Evolutionary conservation across 352 stramenopile genomes (phyloP).

Genomic region (Albugo laibachii): DNA sequence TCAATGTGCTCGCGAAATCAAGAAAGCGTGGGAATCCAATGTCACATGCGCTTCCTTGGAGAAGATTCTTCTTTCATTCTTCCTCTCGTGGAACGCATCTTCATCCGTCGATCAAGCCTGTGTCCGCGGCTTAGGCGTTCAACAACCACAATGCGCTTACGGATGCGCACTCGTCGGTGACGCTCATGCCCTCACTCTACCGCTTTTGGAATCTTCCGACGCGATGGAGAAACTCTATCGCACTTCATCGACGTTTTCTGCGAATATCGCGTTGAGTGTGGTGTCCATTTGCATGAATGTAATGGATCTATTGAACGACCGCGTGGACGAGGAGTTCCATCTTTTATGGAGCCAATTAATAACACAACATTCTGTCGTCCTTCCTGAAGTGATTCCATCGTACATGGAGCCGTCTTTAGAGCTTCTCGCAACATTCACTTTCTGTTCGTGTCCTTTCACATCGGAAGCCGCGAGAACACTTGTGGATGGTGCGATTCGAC

Average conservation of each 20-base stretch:
- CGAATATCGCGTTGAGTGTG: conserved; percentile 40
- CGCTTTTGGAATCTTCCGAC: conserved; percentile 27
- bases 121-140: conserved; percentile 26
- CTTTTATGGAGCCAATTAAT: conserved; percentile 74
- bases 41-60: conserved; percentile 8
- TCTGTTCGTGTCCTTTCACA: conserved; percentile 55
- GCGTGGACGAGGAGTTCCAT: conserved; percentile 54
- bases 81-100: conserved; percentile 54
- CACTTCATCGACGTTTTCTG: conserved; percentile 45
- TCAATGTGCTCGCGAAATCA: conserved; percentile 41
- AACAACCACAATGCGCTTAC: conserved; percentile 25
- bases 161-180: conserved; percentile 44
- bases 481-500: conserved; percentile 58
- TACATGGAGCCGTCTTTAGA: conserved; percentile 59
- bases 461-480: conserved; percentile 48
- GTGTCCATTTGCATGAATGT: conserved; percentile 63
- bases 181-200: conserved; percentile 45
- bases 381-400: conserved; percentile 43
- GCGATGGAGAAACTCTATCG: conserved; percentile 33
- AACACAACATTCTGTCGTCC: conserved; percentile 61
- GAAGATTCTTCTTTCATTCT: conserved; percentile 39
- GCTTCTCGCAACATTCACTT: conserved; percentile 47
- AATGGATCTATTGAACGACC: conserved; percentile 26
- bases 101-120: conserved; percentile 48
- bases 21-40: conserved; percentile 25